Evolutionary conservation across 1,139 yeast species (phyloP), one percentile per base, ranked within the genome.

Genomic region (Yamadazyma spencermartinsiae): DNA sequence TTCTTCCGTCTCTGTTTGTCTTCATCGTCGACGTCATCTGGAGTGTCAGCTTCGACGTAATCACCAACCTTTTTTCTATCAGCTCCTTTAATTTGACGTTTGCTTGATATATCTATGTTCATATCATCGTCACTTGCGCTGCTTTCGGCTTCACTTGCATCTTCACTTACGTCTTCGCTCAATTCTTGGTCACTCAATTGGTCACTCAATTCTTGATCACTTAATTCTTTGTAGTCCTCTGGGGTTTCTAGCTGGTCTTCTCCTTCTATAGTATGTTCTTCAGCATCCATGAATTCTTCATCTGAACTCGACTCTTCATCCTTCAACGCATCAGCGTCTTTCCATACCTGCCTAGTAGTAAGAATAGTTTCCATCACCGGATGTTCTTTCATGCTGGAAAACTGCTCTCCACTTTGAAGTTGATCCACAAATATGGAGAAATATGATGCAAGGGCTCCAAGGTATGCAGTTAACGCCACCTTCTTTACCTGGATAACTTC

Each of bases 331-430:
- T 59, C 70, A 3, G 88, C 90, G 51, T 83, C 90, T 56, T 94
- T 76, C 96, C 97, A 90, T n/a, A 86, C 74, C 56, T 89, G 96
- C 49, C 94, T 75, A 3, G 92, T 74, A 39, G 85, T 80, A 42
- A 90, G 68, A 32, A 90, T 83, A 23, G 84, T 76, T 53, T 86
- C 90, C 96, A 90, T 89, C 2, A 90, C 84, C 2, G 92, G 86
- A 50, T 84, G 90, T 41, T 86, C 94, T 52, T 86, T 88, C 83
- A 90, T 80, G 21, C 82, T 71, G 24, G 58, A 44, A 52, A 82
- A 80, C 7, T 73, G 72, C 38, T 80, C 85, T 4, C 72, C 78
- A 30, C 69, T 68, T 30, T 68, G 68, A 40, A 83, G 61, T 31
- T 77, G 70, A 27, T 79, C 80, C 31, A 77, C 61, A 47, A 89